These are phyloP conservation scores for Hypholoma sublateritium DNA, from an alignment of 768 basidiomycete genomes.

Conservation along the genomic window DNA sequence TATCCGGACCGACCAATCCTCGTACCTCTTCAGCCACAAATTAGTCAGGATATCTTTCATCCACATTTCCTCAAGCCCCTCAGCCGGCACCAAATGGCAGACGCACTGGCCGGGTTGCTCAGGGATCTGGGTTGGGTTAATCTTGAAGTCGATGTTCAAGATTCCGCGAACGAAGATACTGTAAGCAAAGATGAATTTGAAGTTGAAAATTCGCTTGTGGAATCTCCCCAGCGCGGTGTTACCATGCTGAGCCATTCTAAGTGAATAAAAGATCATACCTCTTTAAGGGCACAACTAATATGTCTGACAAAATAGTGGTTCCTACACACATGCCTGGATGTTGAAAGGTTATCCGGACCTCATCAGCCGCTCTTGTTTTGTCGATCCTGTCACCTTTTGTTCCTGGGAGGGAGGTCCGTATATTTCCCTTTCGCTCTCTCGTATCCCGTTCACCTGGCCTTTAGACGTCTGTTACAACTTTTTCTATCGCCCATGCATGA, in stretches of 20 bases:
- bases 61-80: slow-evolving; percentile 70
- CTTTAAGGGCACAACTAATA: not conserved
- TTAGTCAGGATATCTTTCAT: slow-evolving; percentile 86
- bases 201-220: slow-evolving; percentile 17
- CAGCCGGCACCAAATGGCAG: slow-evolving; percentile 57
- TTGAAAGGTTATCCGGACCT: slow-evolving; percentile 75
- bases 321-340: slow-evolving; percentile 88
- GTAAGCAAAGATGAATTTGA: not conserved
- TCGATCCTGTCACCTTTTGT: slow-evolving; percentile 89
- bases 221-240: slow-evolving; percentile 49
- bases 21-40: slow-evolving; percentile 77
- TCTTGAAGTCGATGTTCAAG: slow-evolving; percentile 17
- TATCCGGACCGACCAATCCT: slow-evolving; percentile 73
- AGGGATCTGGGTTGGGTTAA: slow-evolving; percentile 64
- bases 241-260: slow-evolving; percentile 89
- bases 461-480: slow-evolving; percentile 91
- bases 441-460: not conserved
- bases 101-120: slow-evolving; percentile 56
- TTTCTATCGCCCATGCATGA: slow-evolving; percentile 68
- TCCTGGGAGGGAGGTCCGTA: slow-evolving; percentile 90
- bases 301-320: slow-evolving; percentile 48
- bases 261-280: slow-evolving; percentile 40
- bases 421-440: not conserved
- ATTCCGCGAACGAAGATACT: slow-evolving; percentile 25
- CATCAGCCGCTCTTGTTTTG: slow-evolving; percentile 77